phyloP scores from a whole-genome alignment of 2,329 filamentous ascomycete genomes.

The Colletotrichum orbiculare region DNA sequence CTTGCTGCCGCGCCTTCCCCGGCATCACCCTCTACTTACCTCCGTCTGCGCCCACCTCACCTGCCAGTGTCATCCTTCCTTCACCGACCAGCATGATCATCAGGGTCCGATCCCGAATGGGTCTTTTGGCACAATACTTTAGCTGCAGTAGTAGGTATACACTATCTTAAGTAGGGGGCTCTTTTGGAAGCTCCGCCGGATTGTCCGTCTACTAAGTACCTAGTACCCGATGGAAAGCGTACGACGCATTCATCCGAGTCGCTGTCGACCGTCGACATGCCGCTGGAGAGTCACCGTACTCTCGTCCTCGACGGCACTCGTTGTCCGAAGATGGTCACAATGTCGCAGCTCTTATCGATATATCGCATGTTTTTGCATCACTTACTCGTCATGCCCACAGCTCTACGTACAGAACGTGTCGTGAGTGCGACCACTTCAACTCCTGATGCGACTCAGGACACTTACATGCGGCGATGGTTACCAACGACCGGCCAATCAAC shows the following conservation, averaged over 20 bases:
- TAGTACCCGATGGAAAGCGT: no score
- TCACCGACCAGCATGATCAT: conserved; percentile 20
- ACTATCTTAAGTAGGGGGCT: no score
- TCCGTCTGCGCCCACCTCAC: background rate
- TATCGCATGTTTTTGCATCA: no score
- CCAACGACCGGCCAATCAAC: conserved; percentile 4
- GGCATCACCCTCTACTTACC: conserved; percentile 16
- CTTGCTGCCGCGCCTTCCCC: conserved; percentile 14
- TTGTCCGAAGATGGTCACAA: no score
- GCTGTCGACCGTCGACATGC: conserved; percentile 6
- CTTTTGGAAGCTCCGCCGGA: conserved; percentile 7
- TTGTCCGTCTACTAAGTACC: conserved; percentile 3
- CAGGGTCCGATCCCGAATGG: conserved; percentile 31
- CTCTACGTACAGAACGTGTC: no score
- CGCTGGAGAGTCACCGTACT: background rate
- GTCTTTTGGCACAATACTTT: background rate
- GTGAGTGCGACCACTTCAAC: no score
- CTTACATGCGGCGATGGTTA: no score
- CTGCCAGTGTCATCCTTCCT: conserved; percentile 11
- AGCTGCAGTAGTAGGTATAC: no score
- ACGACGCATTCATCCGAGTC: conserved; percentile 29
- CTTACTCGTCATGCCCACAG: no score
- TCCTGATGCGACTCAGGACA: no score
- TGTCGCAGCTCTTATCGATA: no score
- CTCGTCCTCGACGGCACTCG: background rate